Base-by-base conservation (phyloP, 1,139 yeast species). In the Kazachstania sp. region DNA sequence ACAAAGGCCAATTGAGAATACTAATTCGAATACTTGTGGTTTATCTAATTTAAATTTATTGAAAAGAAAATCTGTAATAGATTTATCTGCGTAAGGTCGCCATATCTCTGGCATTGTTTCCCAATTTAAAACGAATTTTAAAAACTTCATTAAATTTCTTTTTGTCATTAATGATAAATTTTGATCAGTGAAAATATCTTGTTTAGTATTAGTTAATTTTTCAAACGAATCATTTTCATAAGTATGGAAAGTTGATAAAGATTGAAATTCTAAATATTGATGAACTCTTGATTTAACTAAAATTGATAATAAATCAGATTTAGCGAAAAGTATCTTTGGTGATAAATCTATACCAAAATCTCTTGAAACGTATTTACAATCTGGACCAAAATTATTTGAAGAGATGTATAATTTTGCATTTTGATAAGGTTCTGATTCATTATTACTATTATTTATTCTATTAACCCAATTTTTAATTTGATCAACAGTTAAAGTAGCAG, bases 101-200 rank as follows among this genome's bases (percentile, higher is more conserved):
- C 88, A 78, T 8, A 78, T 59, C 42, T 72, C 72, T 36, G 68
- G 65, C 35, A 75, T 75, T 40, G 72, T 74, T 54, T 81, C 82
- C 74, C 83, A 83, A 58, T 81, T 83, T 44, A 87, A 70, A 1
- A 86, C 86, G 66, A 90, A 92, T 70, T 92, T 92, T 66, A 92
- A 79, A 65, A 92, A 90, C 66, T 83, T 84, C 98, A 92, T 92
- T 55, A 94, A 74, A 51, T 80, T 76, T 53, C 98, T 78, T 65
- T 92, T 92, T 9, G 95, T 80, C 50, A 79, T 68, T 46, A 90
- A 71, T 13, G 88, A 74, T 54, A 94, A 71, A 8, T 86, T 74
- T 63, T 88, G 92, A 66, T 87, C 92, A 31, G 95, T 86, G 69
- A 94, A 94, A 45, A 94, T 90, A 59, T 90, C 97, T 65, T 92